Evolutionary conservation across 495 filamentous ascomycete species (phyloP), one percentile per base, ranked within the genome.

Genomic region (Staphylotrichum longicolle): DNA sequence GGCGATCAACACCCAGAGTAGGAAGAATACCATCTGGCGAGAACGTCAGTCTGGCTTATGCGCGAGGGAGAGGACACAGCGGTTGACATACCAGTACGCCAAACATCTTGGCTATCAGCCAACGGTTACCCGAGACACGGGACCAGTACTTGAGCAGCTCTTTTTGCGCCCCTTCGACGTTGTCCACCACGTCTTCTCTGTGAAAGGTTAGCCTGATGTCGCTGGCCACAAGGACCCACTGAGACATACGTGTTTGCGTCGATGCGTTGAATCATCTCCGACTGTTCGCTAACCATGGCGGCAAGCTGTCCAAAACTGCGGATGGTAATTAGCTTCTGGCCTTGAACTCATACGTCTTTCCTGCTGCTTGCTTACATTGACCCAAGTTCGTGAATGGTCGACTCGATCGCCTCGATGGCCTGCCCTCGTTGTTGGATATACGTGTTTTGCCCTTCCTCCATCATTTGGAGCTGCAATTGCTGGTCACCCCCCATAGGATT

Each of bases 21-120:
- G 68, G 61, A 74, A 73, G 57, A 69, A 70, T 40, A 70, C 66
- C 66, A 68, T 71, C 67, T 69, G 48, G 7, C 4, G 7, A 9
- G 3, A 20, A n/a, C 4, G 62, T 63, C 49, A 57, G 41, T 34
- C 34, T 27, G 1, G 45, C 45, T 3, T 8, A 39, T 39, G 6
- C 37, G 37, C 6, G 10, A 6, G 37, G 37, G 10, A 6, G 37
- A 39, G 10, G 5, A 39, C 5, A 39, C 37, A 10, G 37, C 6
- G 37, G 37, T 39, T 39, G 37, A 68, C 80, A 79, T 79, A 87
- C 85, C 44, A 87, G 73, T 27, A 87, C 89, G 58, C 94, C 94
- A 83, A 98, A 96, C 95, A 98, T 98, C 83, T 98, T 97, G 14
- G 93, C 95, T 56, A 98, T 85, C 51, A 98, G 77, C 94, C 95